Evolutionary conservation across 73 alveolate genomes (phyloP), one percentile per base, ranked within the genome.

Genomic region (Paramecium biaurelia): DNA sequence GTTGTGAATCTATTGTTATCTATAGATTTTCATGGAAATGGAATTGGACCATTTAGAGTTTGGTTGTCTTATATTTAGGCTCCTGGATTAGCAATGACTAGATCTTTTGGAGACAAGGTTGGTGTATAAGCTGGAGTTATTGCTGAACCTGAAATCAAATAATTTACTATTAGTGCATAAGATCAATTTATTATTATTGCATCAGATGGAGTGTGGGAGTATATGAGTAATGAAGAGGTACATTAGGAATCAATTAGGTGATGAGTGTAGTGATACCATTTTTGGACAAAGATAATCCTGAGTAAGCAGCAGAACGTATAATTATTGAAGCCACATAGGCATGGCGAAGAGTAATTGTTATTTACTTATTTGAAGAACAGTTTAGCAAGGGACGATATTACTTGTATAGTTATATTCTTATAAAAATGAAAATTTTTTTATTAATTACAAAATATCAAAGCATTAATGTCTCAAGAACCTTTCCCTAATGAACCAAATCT

Each of bases 31-130:
- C 47, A 76, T 43, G 97, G 98, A 1, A 95, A 93, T 38, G 94
- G 96, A 12, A 92, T 97, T 37, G 99, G 99, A 2, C 99, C 99
- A 20, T 84, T 86, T 42, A 95, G 99, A 94, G 98, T 98, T 1
- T 98, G 99, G 99, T 93, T 95, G 37, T 95, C 95, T 70, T 92
- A 95, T 70, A 94, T 96, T 38, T 97, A 98, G 70, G 95, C 97
- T 15, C 99, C 99, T 2, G 99, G 99, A 35, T 93, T 98, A 18
- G 99, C 99, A 0, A 98, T 98, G 99, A 93, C 99, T 21, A 88
- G 99, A 57, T 96, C 99, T 34, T 89, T 98, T 67, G 99, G 99
- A 10, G 99, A 98, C 89, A 70, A 92, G 63, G 93, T 96, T 42
- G 99, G 98, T 3, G 97, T 92, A 15, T 57, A 84, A 85, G 98